Conservation (phyloP, 2,329 filamentous ascomycete species). For the Nemania sp. region DNA sequence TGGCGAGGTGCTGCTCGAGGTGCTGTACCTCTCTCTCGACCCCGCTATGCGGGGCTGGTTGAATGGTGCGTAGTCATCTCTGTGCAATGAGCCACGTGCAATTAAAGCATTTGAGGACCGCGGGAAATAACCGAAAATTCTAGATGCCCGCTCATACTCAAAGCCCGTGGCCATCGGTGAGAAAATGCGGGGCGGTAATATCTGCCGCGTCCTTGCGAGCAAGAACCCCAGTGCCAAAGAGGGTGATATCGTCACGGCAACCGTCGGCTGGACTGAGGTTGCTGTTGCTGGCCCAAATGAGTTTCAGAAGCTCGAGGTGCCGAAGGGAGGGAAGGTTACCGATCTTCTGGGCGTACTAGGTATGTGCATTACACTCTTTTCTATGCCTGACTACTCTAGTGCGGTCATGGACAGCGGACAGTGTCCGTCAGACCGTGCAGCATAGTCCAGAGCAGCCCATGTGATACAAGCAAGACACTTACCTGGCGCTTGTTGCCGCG, state of each 20-base stretch:
- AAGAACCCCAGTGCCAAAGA: slow-evolving; percentile 57
- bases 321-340: slow-evolving; percentile 49
- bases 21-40: slow-evolving; percentile 69
- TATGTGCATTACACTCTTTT: slow-evolving; percentile 16
- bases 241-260: slow-evolving; percentile 60
- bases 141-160: slow-evolving; percentile 61
- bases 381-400: background rate
- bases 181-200: slow-evolving; percentile 66
- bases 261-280: slow-evolving; percentile 68
- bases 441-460: no score
- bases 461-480: slow-evolving; percentile 8
- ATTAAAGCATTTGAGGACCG: background rate
- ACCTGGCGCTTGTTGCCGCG: background rate
- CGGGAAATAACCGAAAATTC: slow-evolving; percentile 27
- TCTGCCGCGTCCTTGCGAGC: slow-evolving; percentile 64
- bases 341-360: slow-evolving; percentile 65
- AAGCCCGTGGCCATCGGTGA: slow-evolving; percentile 70
- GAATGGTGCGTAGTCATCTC: slow-evolving; percentile 48
- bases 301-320: slow-evolving; percentile 48
- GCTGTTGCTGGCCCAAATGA: slow-evolving; percentile 59
- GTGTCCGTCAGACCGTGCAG: no score
- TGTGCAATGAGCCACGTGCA: background rate
- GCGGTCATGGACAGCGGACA: no score
- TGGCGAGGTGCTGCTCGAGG: slow-evolving; percentile 65
- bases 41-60: slow-evolving; percentile 78